Percentiles rank a stretch among this genome's conserved stretches.
Conservation (phyloP, 2,329 filamentous ascomycete genomes). For the Teratosphaeria nubilosa region DNA sequence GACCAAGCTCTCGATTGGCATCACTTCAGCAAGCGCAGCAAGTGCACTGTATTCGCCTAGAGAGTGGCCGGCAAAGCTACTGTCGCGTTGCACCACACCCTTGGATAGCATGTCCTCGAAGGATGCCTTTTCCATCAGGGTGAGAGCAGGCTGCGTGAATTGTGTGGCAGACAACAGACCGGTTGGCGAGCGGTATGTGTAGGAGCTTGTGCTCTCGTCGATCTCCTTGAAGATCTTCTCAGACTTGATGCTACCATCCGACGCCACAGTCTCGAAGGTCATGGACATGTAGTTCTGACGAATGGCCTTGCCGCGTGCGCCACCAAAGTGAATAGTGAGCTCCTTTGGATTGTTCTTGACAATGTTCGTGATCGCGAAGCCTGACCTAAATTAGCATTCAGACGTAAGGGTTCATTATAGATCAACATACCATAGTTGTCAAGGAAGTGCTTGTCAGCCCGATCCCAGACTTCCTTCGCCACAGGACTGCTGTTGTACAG, state of each 20-base stretch:
- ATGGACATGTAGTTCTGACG: slow-evolving; percentile 99
- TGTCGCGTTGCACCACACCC: slow-evolving; percentile 89
- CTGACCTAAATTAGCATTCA: slow-evolving; percentile 31
- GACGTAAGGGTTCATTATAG: slow-evolving; percentile 1
- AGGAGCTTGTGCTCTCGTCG: slow-evolving; percentile 80
- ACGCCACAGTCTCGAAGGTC: slow-evolving; percentile 96
- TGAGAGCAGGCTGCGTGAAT: slow-evolving; percentile 95
- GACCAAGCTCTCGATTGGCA: slow-evolving; percentile 98
- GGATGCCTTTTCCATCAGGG: slow-evolving; percentile 98
- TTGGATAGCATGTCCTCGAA: slow-evolving; percentile 99
- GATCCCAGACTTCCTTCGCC: slow-evolving; percentile 95
- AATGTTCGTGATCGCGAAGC: slow-evolving; percentile 95
- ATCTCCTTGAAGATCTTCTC: slow-evolving; percentile 99
- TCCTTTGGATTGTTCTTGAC: slow-evolving; percentile 99
- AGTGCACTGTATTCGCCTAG: slow-evolving; percentile 97
- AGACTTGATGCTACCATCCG: slow-evolving; percentile 88
- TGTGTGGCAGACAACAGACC: slow-evolving; percentile 93
- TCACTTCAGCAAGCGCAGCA: slow-evolving; percentile 90
- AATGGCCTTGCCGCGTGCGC: slow-evolving; percentile 91
- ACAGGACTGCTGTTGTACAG: slow-evolving; percentile 88
- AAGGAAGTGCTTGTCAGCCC: slow-evolving; percentile 94
- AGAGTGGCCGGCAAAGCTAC: slow-evolving; percentile 95
- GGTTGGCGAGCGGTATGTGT: slow-evolving; percentile 92
- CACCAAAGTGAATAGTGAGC: slow-evolving; percentile 95
- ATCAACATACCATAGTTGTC: slow-evolving; percentile 82